A percentile compares a stretch with the other conserved stretches of the same genome.
These are phyloP conservation scores for Alloascoidea africana DNA, from an alignment of 805 yeast genomes.

Conservation along the genomic window DNA sequence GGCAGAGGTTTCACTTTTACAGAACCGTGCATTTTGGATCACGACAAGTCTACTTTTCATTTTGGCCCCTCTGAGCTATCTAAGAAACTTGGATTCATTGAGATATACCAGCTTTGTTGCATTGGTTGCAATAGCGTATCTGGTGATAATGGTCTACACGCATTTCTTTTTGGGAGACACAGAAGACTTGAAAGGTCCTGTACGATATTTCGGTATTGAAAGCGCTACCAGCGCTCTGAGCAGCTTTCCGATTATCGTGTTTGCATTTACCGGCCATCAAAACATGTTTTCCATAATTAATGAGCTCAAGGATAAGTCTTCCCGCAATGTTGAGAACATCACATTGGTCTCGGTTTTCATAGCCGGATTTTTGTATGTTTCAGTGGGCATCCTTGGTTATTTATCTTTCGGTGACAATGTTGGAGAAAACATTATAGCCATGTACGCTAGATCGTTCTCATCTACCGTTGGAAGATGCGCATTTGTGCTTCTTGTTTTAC, in stretches of 20 bases:
- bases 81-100: slow-evolving; percentile 65
- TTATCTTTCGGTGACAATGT: slow-evolving; percentile 75
- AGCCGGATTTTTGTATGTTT: slow-evolving; percentile 46
- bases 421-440: slow-evolving; percentile 62
- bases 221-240: slow-evolving; percentile 31
- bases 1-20: slow-evolving; percentile 5
- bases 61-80: slow-evolving; percentile 49
- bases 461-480: slow-evolving; percentile 70
- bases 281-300: slow-evolving; percentile 84
- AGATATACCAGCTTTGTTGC: slow-evolving; percentile 80
- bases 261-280: slow-evolving; percentile 93
- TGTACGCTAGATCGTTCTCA: slow-evolving; percentile 49
- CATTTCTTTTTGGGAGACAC: slow-evolving; percentile 52
- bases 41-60: slow-evolving; percentile 21
- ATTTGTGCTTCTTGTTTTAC: slow-evolving; percentile 63
- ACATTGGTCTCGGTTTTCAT: slow-evolving; percentile 37
- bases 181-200: slow-evolving; percentile 30
- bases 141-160: slow-evolving; percentile 59
- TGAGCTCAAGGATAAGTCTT: slow-evolving; percentile 48
- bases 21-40: slow-evolving; percentile 29
- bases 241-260: slow-evolving; percentile 81
- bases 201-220: slow-evolving; percentile 32
- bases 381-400: slow-evolving; percentile 75
- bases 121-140: slow-evolving; percentile 62
- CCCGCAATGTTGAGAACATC: slow-evolving; percentile 29